Evolutionary conservation across 805 yeast genomes (phyloP).

Genomic region (Limtongozyma cylindracea): DNA sequence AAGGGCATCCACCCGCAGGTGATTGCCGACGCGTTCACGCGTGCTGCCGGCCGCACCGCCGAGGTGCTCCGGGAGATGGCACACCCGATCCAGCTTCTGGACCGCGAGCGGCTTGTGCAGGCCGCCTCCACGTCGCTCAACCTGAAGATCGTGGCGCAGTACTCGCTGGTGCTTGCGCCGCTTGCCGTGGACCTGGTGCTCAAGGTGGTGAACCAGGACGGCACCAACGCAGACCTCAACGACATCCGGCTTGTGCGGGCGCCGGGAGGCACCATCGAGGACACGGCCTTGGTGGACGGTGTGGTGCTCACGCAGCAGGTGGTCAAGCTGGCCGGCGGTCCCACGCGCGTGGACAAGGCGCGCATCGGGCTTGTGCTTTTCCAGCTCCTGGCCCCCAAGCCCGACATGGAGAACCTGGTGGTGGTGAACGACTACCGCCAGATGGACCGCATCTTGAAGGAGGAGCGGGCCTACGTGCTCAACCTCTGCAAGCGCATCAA

Average conservation of each 20-base stretch:
- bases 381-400: conserved; percentile 91
- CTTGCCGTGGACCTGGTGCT: conserved; percentile 85
- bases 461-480: conserved; percentile 85
- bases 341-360: conserved; percentile 85
- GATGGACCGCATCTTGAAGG: conserved; percentile 96
- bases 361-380: conserved; percentile 74
- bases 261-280: conserved; percentile 95
- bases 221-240: conserved; percentile 55
- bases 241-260: conserved; percentile 81
- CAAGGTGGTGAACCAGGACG: conserved; percentile 35
- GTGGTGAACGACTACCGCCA: conserved; percentile 96
- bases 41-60: conserved; percentile 65
- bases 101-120: conserved; percentile 60
- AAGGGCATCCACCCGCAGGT: conserved; percentile 92
- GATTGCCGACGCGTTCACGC: conserved; percentile 80
- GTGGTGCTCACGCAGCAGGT: conserved; percentile 83
- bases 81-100: conserved; percentile 49
- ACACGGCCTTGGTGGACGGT: conserved; percentile 81
- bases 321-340: conserved; percentile 83
- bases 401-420: conserved; percentile 92
- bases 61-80: conserved; percentile 73
- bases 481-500: conserved; percentile 92
- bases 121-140: conserved; percentile 90
- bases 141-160: conserved; percentile 90
- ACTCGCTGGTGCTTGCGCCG: conserved; percentile 67